These are phyloP conservation scores for Flaveria brownii DNA, from an alignment of 129 eudicot species.

Conservation along the genomic window DNA sequence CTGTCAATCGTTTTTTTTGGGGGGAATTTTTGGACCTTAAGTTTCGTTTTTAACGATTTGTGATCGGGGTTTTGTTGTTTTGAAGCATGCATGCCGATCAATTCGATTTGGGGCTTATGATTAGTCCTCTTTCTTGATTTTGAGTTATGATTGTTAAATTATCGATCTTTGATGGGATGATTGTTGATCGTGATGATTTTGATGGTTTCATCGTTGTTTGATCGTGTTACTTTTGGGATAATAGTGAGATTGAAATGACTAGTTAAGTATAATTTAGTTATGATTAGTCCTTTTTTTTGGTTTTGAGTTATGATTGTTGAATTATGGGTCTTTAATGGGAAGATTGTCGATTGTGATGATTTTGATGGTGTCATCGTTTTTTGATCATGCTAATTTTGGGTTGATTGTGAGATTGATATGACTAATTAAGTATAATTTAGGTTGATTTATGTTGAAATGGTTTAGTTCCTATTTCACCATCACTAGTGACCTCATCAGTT, in stretches of 20 bases:
- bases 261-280: background rate
- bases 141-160: background rate
- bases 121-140: background rate
- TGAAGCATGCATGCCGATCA: background rate
- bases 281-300: background rate
- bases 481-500: constrained; percentile 39
- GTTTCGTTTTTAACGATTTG: background rate
- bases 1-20: background rate
- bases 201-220: too few species aligned
- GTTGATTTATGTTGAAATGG: background rate
- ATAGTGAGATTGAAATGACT: constrained; percentile 5
- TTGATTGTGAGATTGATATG: constrained; percentile 7
- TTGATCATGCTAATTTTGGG: background rate
- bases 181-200: constrained; percentile 18
- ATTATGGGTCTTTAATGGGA: constrained; percentile 4
- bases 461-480: background rate
- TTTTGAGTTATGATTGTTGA: background rate
- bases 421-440: background rate
- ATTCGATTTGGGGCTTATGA: background rate
- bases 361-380: constrained; percentile 11
- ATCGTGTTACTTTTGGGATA: background rate
- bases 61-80: background rate
- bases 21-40: background rate
- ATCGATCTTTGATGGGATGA: constrained; percentile 2
- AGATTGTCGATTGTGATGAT: constrained; percentile 13